Conservation (phyloP, 2,329 filamentous ascomycete genomes). For the Apiospora marii region DNA sequence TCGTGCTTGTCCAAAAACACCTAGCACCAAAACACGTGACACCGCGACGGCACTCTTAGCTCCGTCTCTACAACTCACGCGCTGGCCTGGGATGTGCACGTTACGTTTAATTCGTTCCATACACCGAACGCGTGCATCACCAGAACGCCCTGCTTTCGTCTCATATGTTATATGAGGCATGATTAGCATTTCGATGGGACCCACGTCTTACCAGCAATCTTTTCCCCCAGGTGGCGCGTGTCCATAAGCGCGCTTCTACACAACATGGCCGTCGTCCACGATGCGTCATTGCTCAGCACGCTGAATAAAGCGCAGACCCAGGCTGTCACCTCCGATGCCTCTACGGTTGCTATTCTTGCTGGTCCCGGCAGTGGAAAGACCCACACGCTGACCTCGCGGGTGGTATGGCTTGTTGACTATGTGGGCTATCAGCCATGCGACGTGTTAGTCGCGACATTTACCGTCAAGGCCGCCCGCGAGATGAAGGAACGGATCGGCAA, state of each 20-base stretch:
- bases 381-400: conserved; percentile 90
- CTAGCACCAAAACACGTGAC: conserved; percentile 17
- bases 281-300: conserved; percentile 51
- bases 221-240: conserved; percentile 3
- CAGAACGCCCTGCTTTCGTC: background rate
- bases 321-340: conserved; percentile 60
- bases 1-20: background rate
- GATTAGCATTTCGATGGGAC: background rate
- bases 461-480: conserved; percentile 90
- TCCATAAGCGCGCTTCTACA: background rate
- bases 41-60: background rate
- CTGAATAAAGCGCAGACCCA: conserved; percentile 64
- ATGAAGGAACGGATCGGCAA: conserved; percentile 89
- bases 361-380: conserved; percentile 85
- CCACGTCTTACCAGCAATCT: background rate
- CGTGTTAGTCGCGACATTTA: conserved; percentile 95
- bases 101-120: background rate
- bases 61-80: background rate
- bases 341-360: conserved; percentile 71
- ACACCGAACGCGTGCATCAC: background rate
- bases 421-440: conserved; percentile 80
- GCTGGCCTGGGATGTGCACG: background rate
- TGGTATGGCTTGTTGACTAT: conserved; percentile 84
- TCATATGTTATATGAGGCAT: background rate
- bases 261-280: conserved; percentile 29